phyloP scores from a whole-genome alignment of 2,329 filamentous ascomycete genomes.

The Venturiaceae sp. region DNA sequence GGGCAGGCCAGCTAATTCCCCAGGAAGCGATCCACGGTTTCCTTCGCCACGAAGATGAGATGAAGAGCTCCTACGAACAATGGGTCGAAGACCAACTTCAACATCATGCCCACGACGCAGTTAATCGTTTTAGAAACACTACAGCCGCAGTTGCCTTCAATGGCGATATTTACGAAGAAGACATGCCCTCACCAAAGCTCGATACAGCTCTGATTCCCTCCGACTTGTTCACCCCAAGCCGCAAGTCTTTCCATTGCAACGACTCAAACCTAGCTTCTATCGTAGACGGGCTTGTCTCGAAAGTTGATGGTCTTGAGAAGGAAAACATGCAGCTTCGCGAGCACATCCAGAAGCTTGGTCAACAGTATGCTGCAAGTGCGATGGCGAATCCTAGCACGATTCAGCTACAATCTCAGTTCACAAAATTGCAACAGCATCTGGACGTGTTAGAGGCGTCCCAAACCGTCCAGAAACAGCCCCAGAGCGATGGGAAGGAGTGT shows the following conservation, averaged over 20 bases:
- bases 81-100: background rate
- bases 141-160: too few species aligned
- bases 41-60: background rate
- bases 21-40: background rate
- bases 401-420: background rate
- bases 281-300: background rate
- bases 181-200: background rate
- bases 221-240: background rate
- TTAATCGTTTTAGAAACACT: too few species aligned
- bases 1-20: background rate
- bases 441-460: background rate
- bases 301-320: background rate
- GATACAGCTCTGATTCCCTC: background rate
- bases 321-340: background rate
- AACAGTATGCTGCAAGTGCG: background rate
- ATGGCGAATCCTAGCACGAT: background rate
- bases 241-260: background rate
- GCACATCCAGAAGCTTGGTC: background rate
- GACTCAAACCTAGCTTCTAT: background rate
- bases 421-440: background rate
- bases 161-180: background rate
- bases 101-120: too few species aligned
- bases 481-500: background rate
- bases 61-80: background rate
- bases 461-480: background rate